phyloP scores from a whole-genome alignment of 306 rosid species.

The Begonia peltatifolia region DNA sequence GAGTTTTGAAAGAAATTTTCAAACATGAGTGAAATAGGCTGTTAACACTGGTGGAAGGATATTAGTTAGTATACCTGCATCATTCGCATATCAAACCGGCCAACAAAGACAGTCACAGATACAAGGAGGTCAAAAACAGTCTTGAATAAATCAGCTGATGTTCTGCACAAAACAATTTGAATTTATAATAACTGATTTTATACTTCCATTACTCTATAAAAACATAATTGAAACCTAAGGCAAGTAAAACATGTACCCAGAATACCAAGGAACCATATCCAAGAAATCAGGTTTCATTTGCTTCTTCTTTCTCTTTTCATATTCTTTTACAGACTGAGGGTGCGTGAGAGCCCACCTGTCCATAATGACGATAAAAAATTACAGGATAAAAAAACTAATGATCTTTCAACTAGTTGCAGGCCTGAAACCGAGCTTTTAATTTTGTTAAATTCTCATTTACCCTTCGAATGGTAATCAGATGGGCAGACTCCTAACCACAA shows the following conservation, averaged over 20 bases:
- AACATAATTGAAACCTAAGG: constrained; percentile 5
- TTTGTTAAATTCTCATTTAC: neutral
- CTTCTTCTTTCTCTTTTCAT: constrained; percentile 66
- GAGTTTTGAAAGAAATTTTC: too few relatives aligned
- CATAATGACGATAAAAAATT: constrained; percentile 2
- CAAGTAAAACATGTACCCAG: constrained; percentile 43
- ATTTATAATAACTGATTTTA: constrained; percentile 12
- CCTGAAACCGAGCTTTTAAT: neutral
- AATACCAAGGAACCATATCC: constrained; percentile 99
- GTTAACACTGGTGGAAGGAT: too few relatives aligned
- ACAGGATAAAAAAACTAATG: neutral
- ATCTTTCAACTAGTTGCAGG: neutral
- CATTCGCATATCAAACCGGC: constrained; percentile 99
- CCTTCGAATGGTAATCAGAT: neutral
- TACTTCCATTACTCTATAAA: neutral
- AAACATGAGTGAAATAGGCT: too few relatives aligned
- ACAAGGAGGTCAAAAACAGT: constrained; percentile 93
- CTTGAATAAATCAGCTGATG: constrained; percentile 98
- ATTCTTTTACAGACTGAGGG: constrained; percentile 71
- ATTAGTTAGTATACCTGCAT: constrained; percentile 59
- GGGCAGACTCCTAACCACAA: neutral
- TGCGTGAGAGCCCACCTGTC: constrained; percentile 96
- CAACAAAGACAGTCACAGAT: constrained; percentile 93
- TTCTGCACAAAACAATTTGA: constrained; percentile 45
- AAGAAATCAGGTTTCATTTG: constrained; percentile 86